Evolutionary conservation across 331 rosid genomes (phyloP), one percentile per base, ranked within the genome.

Genomic region (Ulmus americana): DNA sequence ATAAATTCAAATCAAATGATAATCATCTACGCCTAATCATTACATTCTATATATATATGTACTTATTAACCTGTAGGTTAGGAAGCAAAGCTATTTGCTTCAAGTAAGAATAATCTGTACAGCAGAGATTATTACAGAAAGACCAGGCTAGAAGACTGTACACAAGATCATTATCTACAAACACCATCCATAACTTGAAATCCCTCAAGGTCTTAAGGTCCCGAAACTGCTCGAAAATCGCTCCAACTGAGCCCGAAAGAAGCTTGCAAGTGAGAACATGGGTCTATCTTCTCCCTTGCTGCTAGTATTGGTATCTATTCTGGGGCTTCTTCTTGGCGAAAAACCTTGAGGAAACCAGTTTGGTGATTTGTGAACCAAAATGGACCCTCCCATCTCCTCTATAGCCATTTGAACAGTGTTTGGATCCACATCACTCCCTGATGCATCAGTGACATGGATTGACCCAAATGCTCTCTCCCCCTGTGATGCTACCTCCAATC

Each of bases 221-320:
- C 86, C 76, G n/a, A 86, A 85, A 58, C 59, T 81, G 57, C 72
- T 12, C 0, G 95, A 89, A 48, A 94, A 75, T 40, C 95, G 80
- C 62, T 77, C 99, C 3, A 90, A 69, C 18, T 77, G 95, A 38
- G 95, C 81, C 97, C 99, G 72, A 6, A 94, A 55, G 81, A 85
- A 61, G 81, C 80, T 76, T 60, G 95, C 97, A 3, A 90, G 39
- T 40, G 97, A 87, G 45, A 73, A 65, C 65, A 67, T 74, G 2
- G 83, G 81, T 56, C 59, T 79, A 5, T 63, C 78, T 6, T 5
- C 61, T 20, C 13, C 53, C 66, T 10, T 59, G 41, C 18, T 35
- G 0, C 6, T n/a, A 9, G 40, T 59, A 41, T 16, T 35, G 0
- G 9, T n/a, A 10, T 20, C 41, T 59, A 16, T 70, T 74, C 10